These are phyloP conservation scores for Paracoccidioides lutzii DNA, from an alignment of 2,329 filamentous ascomycete species.

Conservation along the genomic window DNA sequence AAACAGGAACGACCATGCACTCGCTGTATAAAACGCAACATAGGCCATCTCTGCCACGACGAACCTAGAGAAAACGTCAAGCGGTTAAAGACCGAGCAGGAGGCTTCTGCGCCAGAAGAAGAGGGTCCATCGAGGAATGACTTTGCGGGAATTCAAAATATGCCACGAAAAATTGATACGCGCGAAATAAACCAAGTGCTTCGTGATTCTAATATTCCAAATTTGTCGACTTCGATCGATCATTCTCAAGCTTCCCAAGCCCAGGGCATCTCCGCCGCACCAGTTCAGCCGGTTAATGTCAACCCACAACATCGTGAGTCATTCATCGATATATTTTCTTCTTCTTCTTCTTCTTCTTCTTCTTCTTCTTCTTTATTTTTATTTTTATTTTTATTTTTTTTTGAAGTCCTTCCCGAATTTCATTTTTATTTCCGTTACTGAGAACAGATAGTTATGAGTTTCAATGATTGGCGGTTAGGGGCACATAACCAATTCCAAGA, in stretches of 20 bases:
- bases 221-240: slow-evolving; percentile 37
- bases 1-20: slow-evolving; percentile 83
- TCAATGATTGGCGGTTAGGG: slow-evolving; percentile 64
- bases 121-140: slow-evolving; percentile 36
- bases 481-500: slow-evolving; percentile 79
- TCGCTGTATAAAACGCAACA: slow-evolving; percentile 95
- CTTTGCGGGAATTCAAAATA: slow-evolving; percentile 31
- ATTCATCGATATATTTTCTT: not conserved
- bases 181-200: slow-evolving; percentile 40
- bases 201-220: slow-evolving; percentile 28
- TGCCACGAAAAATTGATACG: slow-evolving; percentile 44
- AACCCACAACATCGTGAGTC: slow-evolving; percentile 64
- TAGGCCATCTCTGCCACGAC: slow-evolving; percentile 95
- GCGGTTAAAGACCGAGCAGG: slow-evolving; percentile 57
- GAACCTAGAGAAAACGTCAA: slow-evolving; percentile 83
- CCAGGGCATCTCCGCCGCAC: slow-evolving; percentile 51
- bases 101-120: slow-evolving; percentile 47
- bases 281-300: slow-evolving; percentile 50
- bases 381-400: not conserved
- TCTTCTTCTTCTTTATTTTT: too few relatives aligned
- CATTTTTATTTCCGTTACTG: slow-evolving; percentile 12
- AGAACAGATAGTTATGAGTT: slow-evolving; percentile 53
- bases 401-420: too few relatives aligned
- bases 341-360: not conserved
- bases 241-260: slow-evolving; percentile 54